Conservation (phyloP, 495 filamentous ascomycete species). For the Penicillium cataractarum region DNA sequence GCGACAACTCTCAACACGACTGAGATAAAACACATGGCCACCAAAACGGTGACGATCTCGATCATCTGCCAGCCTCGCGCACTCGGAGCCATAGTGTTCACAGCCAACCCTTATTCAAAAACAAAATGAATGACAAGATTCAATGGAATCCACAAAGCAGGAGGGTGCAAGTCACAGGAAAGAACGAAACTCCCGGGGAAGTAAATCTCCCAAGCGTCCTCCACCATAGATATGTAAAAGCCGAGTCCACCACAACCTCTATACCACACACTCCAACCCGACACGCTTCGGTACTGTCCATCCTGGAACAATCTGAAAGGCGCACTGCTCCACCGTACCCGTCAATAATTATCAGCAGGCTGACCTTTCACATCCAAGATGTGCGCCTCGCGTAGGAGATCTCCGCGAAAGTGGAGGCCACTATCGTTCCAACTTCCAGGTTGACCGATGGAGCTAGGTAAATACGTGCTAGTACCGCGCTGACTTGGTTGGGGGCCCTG, state of each 20-base stretch:
- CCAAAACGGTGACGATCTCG: constrained; percentile 40
- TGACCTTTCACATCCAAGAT: background rate
- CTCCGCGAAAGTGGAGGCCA: constrained; percentile 11
- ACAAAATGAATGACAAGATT: background rate
- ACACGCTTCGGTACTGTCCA: background rate
- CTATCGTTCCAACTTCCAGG: constrained; percentile 10
- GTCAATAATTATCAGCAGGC: constrained; percentile 11
- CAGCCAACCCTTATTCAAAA: constrained; percentile 2
- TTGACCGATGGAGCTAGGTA: constrained; percentile 8
- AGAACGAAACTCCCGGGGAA: constrained; percentile 22
- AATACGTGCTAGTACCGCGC: background rate
- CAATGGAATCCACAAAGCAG: constrained; percentile 2
- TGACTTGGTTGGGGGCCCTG: background rate
- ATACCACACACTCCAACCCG: background rate
- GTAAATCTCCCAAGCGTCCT: constrained; percentile 15
- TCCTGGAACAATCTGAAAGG: constrained; percentile 1
- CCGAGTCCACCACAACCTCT: too few species aligned
- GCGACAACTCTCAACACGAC: constrained; percentile 44
- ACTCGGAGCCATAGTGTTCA: constrained; percentile 33
- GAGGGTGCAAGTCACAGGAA: constrained; percentile 13
- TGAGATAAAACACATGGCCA: constrained; percentile 39
- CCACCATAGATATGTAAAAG: constrained; percentile 17
- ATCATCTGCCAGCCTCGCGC: constrained; percentile 40
- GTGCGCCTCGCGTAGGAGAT: background rate
- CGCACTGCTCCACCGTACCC: background rate